Evolutionary conservation across 805 yeast species (phyloP).

Genomic region (Cyberlindnera galapagoensis): DNA sequence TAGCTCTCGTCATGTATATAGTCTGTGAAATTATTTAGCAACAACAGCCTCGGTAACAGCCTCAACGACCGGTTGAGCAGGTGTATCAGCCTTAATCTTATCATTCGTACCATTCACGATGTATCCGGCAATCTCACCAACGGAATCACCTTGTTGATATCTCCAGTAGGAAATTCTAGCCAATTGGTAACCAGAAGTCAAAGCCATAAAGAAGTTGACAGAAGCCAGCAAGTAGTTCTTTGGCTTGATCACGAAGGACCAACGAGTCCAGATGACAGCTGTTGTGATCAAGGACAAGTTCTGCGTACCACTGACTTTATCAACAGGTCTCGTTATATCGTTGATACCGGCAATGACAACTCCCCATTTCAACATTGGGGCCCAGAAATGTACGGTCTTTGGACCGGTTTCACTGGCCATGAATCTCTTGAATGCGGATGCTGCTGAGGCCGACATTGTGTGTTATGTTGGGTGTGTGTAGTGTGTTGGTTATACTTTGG

Average conservation of each 20-base stretch:
- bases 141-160: conserved; percentile 52
- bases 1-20: no score
- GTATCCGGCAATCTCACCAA: conserved; percentile 50
- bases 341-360: conserved; percentile 86
- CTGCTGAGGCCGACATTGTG: conserved; percentile 13
- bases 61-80: conserved; percentile 1
- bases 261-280: conserved; percentile 95
- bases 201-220: conserved; percentile 88
- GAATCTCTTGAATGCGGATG: conserved; percentile 62
- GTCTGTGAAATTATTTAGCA: conserved; percentile 5
- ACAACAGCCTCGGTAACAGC: conserved; percentile 8
- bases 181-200: conserved; percentile 84
- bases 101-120: conserved; percentile 40
- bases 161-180: conserved; percentile 67
- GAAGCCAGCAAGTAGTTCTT: conserved; percentile 82
- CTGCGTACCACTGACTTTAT: conserved; percentile 84
- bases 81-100: conserved; percentile 1
- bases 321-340: conserved; percentile 88
- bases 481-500: no score
- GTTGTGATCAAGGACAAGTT: conserved; percentile 70
- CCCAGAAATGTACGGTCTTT: conserved; percentile 94
- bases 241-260: conserved; percentile 93
- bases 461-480: no score
- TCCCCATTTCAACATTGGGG: conserved; percentile 49
- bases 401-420: conserved; percentile 92